Evolutionary conservation across 441 rosid genomes (phyloP).

Genomic region (Adansonia rubrostipa): DNA sequence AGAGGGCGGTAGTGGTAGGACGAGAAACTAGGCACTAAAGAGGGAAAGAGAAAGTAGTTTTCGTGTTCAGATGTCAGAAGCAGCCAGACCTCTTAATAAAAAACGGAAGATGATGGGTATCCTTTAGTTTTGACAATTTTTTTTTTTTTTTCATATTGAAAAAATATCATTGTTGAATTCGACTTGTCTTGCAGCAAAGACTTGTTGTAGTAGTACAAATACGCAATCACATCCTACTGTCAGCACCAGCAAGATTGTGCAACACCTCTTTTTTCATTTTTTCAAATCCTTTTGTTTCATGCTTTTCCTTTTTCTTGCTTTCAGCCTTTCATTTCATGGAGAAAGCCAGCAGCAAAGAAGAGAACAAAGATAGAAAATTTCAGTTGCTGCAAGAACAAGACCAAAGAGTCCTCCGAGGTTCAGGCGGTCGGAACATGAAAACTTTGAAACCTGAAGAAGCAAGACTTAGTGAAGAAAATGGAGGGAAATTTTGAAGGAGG

Average conservation of each 20-base stretch:
- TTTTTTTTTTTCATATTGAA: not conserved
- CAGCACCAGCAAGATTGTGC: constrained; percentile 29
- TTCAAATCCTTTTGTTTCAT: not conserved
- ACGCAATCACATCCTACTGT: constrained; percentile 26
- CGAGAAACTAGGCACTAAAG: not conserved
- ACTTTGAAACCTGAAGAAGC: not conserved
- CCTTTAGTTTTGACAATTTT: not conserved
- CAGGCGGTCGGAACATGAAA: constrained; percentile 25
- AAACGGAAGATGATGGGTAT: not conserved
- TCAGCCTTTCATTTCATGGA: not conserved
- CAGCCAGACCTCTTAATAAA: constrained; percentile 32
- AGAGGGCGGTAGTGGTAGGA: not conserved
- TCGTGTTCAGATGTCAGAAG: constrained; percentile 29
- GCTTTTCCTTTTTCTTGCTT: not conserved
- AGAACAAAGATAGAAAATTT: constrained; percentile 24
- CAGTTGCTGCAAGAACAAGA: constrained; percentile 23
- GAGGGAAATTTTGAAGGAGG: constrained; percentile 27
- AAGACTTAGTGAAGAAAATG: constrained; percentile 17
- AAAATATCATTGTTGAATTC: constrained; percentile 22
- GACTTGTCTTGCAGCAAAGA: constrained; percentile 36
- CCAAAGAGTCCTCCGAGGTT: constrained; percentile 31
- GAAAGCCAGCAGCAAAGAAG: not conserved
- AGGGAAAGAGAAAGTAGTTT: not conserved
- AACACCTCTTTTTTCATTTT: constrained; percentile 14
- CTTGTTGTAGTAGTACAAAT: not conserved